A percentile compares a stretch with the other conserved stretches of the same genome.
Evolutionary conservation across 139 green algal genomes (phyloP).

Genomic region (Micromonas commoda): DNA sequence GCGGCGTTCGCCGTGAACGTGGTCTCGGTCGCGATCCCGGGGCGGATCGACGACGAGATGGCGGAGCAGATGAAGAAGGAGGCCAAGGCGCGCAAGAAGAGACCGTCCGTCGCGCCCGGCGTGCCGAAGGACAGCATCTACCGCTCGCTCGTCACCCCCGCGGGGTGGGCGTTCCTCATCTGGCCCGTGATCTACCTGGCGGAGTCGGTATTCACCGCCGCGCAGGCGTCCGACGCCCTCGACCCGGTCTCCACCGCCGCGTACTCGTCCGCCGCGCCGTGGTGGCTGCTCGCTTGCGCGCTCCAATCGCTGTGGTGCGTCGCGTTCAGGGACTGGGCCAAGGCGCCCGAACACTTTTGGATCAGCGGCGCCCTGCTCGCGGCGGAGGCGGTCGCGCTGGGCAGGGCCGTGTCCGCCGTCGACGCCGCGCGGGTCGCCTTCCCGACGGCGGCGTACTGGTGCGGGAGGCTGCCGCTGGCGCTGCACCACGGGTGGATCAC

Average conservation of each 20-base stretch:
- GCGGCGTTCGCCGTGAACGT: slow-evolving; percentile 13
- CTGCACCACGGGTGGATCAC: slow-evolving; percentile 22
- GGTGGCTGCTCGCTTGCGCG: neutral
- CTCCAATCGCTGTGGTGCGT: slow-evolving; percentile 27
- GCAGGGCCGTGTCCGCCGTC: neutral
- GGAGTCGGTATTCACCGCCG: neutral
- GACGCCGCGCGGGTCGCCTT: neutral
- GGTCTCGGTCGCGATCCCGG: neutral
- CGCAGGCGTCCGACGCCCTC: neutral
- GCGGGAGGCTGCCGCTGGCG: neutral
- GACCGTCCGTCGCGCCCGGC: neutral
- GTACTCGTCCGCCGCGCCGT: neutral
- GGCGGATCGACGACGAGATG: slow-evolving; percentile 16
- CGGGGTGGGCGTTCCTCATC: slow-evolving; percentile 29
- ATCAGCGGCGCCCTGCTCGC: neutral
- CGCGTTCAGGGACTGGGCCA: slow-evolving; percentile 7
- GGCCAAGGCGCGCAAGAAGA: neutral
- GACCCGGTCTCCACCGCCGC: neutral
- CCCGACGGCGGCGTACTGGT: neutral
- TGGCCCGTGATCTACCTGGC: slow-evolving; percentile 21
- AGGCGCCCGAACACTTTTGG: neutral
- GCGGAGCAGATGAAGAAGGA: neutral
- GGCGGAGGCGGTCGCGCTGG: slow-evolving; percentile 1
- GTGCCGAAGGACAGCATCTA: slow-evolving; percentile 13
- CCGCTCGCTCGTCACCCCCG: slow-evolving; percentile 21